A percentile compares a stretch with the other conserved stretches of the same genome.
Evolutionary conservation across 2,329 filamentous ascomycete species (phyloP).

Genomic region (Arachnopeziza araneosa): DNA sequence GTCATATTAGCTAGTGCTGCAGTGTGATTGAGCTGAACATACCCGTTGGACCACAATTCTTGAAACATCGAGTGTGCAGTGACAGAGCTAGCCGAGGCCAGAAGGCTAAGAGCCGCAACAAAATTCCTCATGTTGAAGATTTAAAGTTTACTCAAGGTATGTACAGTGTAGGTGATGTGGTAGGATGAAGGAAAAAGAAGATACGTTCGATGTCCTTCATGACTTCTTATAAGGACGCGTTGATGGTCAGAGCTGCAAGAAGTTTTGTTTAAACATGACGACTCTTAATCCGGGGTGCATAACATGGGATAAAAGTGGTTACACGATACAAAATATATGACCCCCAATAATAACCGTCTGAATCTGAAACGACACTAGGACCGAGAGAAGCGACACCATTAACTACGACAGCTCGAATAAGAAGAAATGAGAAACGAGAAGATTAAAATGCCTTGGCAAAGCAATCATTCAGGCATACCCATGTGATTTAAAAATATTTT

Average conservation of each 20-base stretch:
- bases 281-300: slow-evolving; percentile 2
- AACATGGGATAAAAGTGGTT: neutral
- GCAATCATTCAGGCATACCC: slow-evolving; percentile 4
- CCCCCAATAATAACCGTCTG: slow-evolving; percentile 5
- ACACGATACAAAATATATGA: neutral
- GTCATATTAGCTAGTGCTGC: neutral
- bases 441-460: neutral
- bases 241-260: neutral
- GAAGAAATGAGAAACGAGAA: slow-evolving; percentile 4
- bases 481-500: slow-evolving; percentile 5
- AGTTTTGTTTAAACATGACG: slow-evolving; percentile 2
- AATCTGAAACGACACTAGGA: slow-evolving; percentile 13
- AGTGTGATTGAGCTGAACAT: slow-evolving; percentile 30
- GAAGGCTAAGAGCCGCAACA: slow-evolving; percentile 9
- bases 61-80: slow-evolving; percentile 39
- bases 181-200: neutral
- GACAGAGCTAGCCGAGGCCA: slow-evolving; percentile 31
- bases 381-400: slow-evolving; percentile 5
- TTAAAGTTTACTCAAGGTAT: neutral
- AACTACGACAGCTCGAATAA: slow-evolving; percentile 4
- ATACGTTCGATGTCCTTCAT: neutral
- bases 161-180: neutral
- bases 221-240: slow-evolving; percentile 1
- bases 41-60: slow-evolving; percentile 40
- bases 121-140: slow-evolving; percentile 15